These are phyloP conservation scores for Goniomonas avonlea DNA, from an alignment of 78 protist genomes.

Conservation along the genomic window DNA sequence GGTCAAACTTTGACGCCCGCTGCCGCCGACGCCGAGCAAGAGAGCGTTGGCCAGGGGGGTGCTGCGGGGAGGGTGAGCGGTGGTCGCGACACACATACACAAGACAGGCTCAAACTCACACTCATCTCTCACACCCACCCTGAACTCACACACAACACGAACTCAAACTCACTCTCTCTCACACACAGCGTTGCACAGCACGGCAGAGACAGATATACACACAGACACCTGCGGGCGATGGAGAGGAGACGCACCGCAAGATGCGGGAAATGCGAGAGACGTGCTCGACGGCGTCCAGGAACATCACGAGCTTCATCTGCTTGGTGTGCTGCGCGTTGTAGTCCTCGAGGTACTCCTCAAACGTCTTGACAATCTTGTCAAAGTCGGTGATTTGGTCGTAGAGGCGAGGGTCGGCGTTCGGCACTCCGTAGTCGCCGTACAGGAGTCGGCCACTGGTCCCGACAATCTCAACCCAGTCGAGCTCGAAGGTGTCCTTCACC, in stretches of 20 bases:
- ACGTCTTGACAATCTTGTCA: background rate
- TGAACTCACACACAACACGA: no score
- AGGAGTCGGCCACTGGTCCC: constrained; percentile 25
- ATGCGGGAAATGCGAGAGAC: constrained; percentile 68
- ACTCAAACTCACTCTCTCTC: no score
- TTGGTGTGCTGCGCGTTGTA: constrained; percentile 43
- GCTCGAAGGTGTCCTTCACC: background rate
- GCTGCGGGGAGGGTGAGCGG: no score
- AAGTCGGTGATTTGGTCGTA: constrained; percentile 48
- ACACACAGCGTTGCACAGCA: no score
- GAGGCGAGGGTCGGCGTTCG: constrained; percentile 19
- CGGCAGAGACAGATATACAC: no score
- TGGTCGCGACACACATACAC: no score
- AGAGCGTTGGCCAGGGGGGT: constrained; percentile 80
- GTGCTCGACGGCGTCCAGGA: constrained; percentile 72
- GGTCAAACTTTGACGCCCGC: constrained; percentile 78
- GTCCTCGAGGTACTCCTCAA: constrained; percentile 60
- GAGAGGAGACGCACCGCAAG: no score
- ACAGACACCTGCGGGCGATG: no score
- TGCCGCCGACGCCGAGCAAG: constrained; percentile 89
- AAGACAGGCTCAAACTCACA: no score
- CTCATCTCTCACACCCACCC: no score
- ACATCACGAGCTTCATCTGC: constrained; percentile 74
- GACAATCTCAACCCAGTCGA: constrained; percentile 3
- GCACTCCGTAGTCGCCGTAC: constrained; percentile 50